Evolutionary conservation across 2,329 filamentous ascomycete genomes (phyloP).

Genomic region (Hymenoscyphus repandus): DNA sequence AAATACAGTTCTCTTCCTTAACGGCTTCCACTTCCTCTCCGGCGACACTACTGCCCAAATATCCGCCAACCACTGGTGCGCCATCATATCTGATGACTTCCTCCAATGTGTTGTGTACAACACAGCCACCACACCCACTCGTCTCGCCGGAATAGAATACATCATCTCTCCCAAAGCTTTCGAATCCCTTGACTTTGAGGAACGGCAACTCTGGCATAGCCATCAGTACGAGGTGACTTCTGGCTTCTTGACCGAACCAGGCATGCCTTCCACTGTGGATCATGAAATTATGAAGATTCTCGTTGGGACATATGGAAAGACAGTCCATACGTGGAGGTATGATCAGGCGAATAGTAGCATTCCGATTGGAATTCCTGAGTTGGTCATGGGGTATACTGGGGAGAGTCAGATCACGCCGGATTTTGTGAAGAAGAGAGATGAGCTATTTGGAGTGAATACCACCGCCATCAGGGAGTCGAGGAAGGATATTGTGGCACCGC

Average conservation of each 20-base stretch:
- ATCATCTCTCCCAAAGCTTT: slow-evolving; percentile 59
- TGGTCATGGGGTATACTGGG: slow-evolving; percentile 56
- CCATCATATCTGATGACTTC: slow-evolving; percentile 66
- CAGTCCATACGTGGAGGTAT: slow-evolving; percentile 79
- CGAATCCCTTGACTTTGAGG: slow-evolving; percentile 55
- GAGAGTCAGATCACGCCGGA: slow-evolving; percentile 35
- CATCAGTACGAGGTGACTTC: slow-evolving; percentile 42
- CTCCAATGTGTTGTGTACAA: slow-evolving; percentile 84
- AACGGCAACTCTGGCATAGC: slow-evolving; percentile 74
- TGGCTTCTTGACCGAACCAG: slow-evolving; percentile 70
- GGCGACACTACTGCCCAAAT: slow-evolving; percentile 62
- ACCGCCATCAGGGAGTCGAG: slow-evolving; percentile 20
- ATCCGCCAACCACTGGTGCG: slow-evolving; percentile 78
- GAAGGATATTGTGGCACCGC: slow-evolving; percentile 14
- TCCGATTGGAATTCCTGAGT: slow-evolving; percentile 52
- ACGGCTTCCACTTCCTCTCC: slow-evolving; percentile 77
- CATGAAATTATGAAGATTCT: slow-evolving; percentile 73
- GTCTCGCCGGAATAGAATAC: slow-evolving; percentile 81
- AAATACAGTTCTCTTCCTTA: slow-evolving; percentile 41
- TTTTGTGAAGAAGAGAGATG: slow-evolving; percentile 42
- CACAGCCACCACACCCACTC: slow-evolving; percentile 55
- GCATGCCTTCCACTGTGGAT: slow-evolving; percentile 54
- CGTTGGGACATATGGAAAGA: slow-evolving; percentile 69
- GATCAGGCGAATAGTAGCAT: slow-evolving; percentile 58
- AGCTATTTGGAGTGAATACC: slow-evolving; percentile 41